phyloP scores from a whole-genome alignment of 148 eudicot genomes.

The Rhododendron simsii region DNA sequence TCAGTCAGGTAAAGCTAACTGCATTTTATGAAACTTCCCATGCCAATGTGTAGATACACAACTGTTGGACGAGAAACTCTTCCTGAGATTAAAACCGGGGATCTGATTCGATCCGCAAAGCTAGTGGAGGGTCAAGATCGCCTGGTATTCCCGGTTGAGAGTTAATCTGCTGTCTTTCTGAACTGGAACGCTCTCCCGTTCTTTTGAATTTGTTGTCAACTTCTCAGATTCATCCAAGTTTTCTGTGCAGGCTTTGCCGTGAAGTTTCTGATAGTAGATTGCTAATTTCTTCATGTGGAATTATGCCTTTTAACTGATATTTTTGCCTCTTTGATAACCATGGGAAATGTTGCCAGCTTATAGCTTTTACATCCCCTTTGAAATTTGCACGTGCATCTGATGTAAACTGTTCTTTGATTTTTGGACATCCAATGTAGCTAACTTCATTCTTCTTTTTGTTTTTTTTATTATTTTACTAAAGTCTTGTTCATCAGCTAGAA shows the following conservation, averaged over 20 bases:
- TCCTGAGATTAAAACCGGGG: conserved; percentile 80
- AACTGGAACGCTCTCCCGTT: not conserved
- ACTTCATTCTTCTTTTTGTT: not conserved
- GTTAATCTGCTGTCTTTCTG: conserved; percentile 14
- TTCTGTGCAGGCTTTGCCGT: not conserved
- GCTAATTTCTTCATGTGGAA: not conserved
- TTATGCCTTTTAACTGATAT: not conserved
- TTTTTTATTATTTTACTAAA: no score
- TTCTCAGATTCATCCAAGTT: conserved; percentile 7
- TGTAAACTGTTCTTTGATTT: not conserved
- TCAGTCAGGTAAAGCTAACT: not conserved
- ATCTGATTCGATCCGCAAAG: conserved; percentile 75
- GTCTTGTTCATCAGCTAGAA: not conserved
- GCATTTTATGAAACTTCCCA: not conserved
- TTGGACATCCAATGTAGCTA: not conserved
- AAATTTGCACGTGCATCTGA: not conserved
- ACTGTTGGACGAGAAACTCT: conserved; percentile 70
- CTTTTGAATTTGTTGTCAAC: not conserved
- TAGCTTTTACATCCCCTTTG: not conserved
- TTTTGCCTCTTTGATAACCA: not conserved
- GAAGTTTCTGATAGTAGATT: not conserved
- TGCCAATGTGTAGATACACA: conserved; percentile 48
- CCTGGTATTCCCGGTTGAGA: conserved; percentile 61
- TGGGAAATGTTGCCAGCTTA: not conserved
- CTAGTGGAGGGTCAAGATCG: conserved; percentile 86